Evolutionary conservation across 2,329 filamentous ascomycete species (phyloP).

Genomic region (Phialocephala sp.): DNA sequence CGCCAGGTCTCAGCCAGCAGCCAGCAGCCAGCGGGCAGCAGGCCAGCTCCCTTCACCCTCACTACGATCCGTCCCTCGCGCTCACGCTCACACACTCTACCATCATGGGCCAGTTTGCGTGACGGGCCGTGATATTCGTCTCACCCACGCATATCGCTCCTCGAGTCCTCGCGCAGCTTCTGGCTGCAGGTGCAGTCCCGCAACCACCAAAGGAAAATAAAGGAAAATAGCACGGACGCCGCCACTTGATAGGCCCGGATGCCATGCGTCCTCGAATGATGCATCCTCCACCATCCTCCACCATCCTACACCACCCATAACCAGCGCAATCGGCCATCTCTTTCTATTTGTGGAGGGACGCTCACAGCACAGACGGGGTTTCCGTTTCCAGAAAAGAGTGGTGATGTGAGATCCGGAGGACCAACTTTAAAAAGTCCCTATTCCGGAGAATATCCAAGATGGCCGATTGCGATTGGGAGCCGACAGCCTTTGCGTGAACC

Average conservation of each 20-base stretch:
- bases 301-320: too few relatives aligned
- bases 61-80: too few relatives aligned
- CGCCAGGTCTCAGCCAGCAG: conserved; percentile 1
- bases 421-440: conserved; percentile 21
- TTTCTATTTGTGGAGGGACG: conserved; percentile 6
- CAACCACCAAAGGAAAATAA: neutral
- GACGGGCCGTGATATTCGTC: conserved; percentile 13
- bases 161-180: neutral
- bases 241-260: conserved; percentile 11
- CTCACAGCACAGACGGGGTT: neutral
- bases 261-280: neutral
- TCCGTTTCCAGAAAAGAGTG: conserved; percentile 12
- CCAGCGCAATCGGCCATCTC: neutral
- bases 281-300: neutral
- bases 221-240: neutral
- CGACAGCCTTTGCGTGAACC: neutral
- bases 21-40: too few relatives aligned
- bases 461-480: conserved; percentile 9
- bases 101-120: conserved; percentile 10
- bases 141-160: conserved; percentile 10
- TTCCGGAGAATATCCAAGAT: conserved; percentile 8
- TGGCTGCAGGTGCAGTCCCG: neutral
- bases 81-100: conserved; percentile 4
- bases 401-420: conserved; percentile 24
- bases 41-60: neutral